Base-by-base conservation (phyloP, 805 yeast genomes). In the Candida palmyrensis region DNA sequence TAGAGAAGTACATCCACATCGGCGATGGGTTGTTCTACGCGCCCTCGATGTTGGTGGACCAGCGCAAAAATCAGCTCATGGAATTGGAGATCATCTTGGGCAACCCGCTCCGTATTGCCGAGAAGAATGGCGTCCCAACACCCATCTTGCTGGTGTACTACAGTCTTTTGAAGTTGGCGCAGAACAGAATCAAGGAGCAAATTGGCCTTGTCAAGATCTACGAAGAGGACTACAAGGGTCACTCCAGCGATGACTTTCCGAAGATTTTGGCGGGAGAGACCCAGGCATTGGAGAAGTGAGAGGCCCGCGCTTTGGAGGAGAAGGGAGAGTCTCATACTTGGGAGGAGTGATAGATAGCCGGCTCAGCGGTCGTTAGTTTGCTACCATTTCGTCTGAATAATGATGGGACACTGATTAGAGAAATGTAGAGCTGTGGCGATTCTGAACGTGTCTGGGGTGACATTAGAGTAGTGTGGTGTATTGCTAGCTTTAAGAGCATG, bases 101-200 rank as follows among this genome's bases (percentile, higher is more conserved):
- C 3, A 62, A 60, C 41, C 62, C 68, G 2, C 46, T 65, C 18
- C 48, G 46, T 38, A 51, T 68, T 9, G 75, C 73, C 0, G 40
- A 51, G 31, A 51, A 50, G 27, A 59, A 64, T 38, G 58, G 59
- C 2, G 59, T 71, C 8, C 38, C 38, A 23, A 68, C 87, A 0
- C 95, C 95, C 1, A 61, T 67, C 3, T 67, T 87, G 36, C 52
- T 65, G 2, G 52, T 76, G 33, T 42, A 86, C 15, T 84, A 85
- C 53, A 55, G 65, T 18, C 61, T 85, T 35, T 65, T 84, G 40
- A 67, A 69, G 28, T 69, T 80, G 39, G 68, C 71, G 27, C 94
- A 85, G 57, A 73, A 73, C 46, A 63, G 67, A 39, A 54, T 81
- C 20, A 75, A 75, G 49, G 92, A 84, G 49, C 53, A 56, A 21